These are phyloP conservation scores for Ogataea ramenticola DNA, from an alignment of 805 yeast genomes.

Conservation along the genomic window DNA sequence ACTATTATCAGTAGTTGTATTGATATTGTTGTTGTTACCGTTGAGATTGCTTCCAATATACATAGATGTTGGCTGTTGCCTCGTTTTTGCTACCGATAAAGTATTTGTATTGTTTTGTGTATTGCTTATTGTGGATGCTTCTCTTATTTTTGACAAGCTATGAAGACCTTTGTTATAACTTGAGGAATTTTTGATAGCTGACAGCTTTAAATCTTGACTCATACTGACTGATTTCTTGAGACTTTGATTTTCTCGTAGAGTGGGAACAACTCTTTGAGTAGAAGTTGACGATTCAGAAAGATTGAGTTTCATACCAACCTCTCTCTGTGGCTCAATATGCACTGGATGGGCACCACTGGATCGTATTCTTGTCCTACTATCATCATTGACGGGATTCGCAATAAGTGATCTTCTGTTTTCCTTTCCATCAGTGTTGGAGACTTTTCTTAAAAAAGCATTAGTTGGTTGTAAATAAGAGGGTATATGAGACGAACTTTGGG, in stretches of 20 bases:
- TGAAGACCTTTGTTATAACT: background rate
- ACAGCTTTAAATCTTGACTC: background rate
- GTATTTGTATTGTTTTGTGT: background rate
- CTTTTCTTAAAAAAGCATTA: constrained; percentile 9
- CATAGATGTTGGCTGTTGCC: background rate
- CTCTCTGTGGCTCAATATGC: constrained; percentile 1
- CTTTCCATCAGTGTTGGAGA: constrained; percentile 6
- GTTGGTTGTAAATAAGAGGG: constrained; percentile 18
- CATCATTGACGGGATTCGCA: background rate
- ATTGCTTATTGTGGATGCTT: background rate
- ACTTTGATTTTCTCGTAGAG: too few species aligned
- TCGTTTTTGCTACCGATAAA: background rate
- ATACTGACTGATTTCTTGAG: background rate
- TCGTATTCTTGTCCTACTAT: constrained; percentile 2
- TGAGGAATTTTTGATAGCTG: background rate
- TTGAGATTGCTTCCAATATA: background rate
- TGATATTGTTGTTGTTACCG: too few species aligned
- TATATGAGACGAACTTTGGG: background rate
- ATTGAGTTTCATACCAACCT: background rate
- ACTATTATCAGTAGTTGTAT: background rate
- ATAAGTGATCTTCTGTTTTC: constrained; percentile 9
- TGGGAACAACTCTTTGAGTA: background rate
- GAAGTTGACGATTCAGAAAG: too few species aligned
- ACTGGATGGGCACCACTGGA: constrained; percentile 3
- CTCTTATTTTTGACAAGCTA: background rate